A percentile compares a stretch with the other conserved stretches of the same genome.
phyloP scores from a whole-genome alignment of 495 filamentous ascomycete species.

The Venustampulla echinocandica region DNA sequence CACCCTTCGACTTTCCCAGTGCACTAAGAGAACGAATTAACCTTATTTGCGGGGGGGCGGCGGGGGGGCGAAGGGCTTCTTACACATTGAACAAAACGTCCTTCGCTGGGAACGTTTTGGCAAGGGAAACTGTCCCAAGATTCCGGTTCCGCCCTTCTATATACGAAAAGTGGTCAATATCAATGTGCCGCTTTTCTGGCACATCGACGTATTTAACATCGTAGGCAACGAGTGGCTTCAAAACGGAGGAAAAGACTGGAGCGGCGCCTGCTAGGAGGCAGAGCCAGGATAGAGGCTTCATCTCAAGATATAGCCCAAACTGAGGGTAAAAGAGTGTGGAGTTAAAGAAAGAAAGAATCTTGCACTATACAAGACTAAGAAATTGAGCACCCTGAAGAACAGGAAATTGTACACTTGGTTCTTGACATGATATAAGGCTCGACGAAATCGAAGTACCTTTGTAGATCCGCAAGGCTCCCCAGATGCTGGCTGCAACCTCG shows the following conservation, averaged over 20 bases:
- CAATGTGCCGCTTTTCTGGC: not conserved
- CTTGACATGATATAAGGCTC: too few relatives aligned
- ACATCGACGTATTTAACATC: conserved; percentile 1
- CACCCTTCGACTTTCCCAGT: not conserved
- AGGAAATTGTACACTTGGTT: too few relatives aligned
- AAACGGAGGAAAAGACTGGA: not conserved
- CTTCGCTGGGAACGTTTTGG: not conserved
- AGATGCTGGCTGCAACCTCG: too few relatives aligned
- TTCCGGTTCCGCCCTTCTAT: not conserved
- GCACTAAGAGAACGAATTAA: not conserved
- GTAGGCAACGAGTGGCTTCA: not conserved
- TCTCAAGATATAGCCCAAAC: not conserved
- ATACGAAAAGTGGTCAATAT: not conserved
- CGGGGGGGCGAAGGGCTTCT: not conserved
- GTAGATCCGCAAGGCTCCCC: too few relatives aligned
- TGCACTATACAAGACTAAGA: too few relatives aligned
- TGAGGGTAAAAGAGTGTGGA: not conserved
- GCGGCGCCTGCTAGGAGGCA: not conserved
- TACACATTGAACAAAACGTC: conserved; percentile 1
- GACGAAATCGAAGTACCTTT: too few relatives aligned
- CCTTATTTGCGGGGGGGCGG: not conserved
- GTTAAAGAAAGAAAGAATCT: not conserved
- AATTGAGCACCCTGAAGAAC: too few relatives aligned
- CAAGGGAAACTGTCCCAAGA: not conserved
- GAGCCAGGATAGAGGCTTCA: not conserved